Percentiles rank a stretch among this genome's conserved stretches.
These are phyloP conservation scores for Moringa oleifera DNA, from an alignment of 345 rosid species.

Conservation along the genomic window DNA sequence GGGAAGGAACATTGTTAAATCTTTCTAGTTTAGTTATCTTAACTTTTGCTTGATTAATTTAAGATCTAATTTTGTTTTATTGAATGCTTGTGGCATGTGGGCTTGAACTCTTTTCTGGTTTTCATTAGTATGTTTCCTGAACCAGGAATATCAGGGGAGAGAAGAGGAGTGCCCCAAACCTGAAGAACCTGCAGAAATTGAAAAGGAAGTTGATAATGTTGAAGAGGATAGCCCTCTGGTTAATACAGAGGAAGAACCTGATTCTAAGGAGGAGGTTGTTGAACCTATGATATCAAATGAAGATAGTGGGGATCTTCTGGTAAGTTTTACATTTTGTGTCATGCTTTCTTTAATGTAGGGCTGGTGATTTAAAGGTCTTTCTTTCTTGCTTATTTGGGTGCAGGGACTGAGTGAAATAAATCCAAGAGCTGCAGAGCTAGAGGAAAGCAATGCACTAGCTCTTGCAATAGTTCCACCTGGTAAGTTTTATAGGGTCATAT, in stretches of 20 bases:
- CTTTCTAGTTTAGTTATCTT: too few species aligned
- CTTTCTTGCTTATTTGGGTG: constrained; percentile 3
- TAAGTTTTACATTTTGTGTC: constrained; percentile 15
- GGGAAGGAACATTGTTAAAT: too few species aligned
- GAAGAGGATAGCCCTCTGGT: constrained; percentile 30
- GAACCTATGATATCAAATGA: constrained; percentile 49
- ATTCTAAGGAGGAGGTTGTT: constrained; percentile 33
- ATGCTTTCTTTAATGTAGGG: neutral
- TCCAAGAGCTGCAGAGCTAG: constrained; percentile 67
- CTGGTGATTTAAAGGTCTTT: too few species aligned
- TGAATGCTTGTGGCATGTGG: neutral
- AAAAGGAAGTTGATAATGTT: constrained; percentile 32
- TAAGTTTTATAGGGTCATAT: constrained; percentile 16
- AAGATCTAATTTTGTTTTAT: too few species aligned
- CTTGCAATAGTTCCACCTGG: constrained; percentile 84
- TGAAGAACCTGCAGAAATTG: constrained; percentile 42
- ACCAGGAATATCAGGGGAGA: constrained; percentile 52
- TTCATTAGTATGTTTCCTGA: constrained; percentile 5
- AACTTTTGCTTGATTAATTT: neutral
- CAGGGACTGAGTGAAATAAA: constrained; percentile 79
- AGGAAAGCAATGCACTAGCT: constrained; percentile 80
- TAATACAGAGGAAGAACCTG: constrained; percentile 37
- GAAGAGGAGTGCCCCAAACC: constrained; percentile 27
- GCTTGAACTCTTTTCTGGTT: neutral
- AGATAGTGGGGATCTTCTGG: constrained; percentile 60